Percentiles rank a stretch among this genome's conserved stretches.
Evolutionary conservation across 176 grass and related monocot genomes (phyloP).

Genomic region (Saccharum officinarum): DNA sequence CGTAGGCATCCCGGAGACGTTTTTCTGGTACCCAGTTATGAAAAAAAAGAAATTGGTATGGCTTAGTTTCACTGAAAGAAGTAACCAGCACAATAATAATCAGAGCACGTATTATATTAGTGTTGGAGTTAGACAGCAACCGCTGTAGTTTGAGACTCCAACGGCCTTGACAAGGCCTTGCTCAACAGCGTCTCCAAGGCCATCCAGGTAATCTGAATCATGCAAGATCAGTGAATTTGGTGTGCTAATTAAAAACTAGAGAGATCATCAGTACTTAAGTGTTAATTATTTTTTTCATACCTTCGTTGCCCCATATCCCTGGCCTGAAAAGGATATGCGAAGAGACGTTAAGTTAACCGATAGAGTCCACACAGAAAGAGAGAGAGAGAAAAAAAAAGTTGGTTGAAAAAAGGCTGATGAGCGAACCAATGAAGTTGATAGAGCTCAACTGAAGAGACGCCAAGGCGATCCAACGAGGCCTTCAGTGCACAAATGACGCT

Average conservation of each 20-base stretch:
- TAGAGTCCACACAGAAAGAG: too few relatives aligned
- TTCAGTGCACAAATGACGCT: conserved; percentile 80
- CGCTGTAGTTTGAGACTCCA: conserved; percentile 93
- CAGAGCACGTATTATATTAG: not conserved
- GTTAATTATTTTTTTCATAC: conserved; percentile 21
- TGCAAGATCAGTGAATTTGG: not conserved
- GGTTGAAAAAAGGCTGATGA: not conserved
- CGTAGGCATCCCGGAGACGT: conserved; percentile 61
- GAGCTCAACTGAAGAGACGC: conserved; percentile 77
- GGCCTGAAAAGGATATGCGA: conserved; percentile 56
- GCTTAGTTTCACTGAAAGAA: not conserved
- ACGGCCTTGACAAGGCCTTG: conserved; percentile 92
- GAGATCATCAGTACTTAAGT: not conserved
- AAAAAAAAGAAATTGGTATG: not conserved
- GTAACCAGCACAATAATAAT: not conserved
- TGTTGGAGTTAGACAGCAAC: conserved; percentile 36
- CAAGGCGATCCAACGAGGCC: conserved; percentile 69
- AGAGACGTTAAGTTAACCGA: not conserved
- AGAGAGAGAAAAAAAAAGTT: not conserved
- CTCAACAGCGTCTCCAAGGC: conserved; percentile 91
- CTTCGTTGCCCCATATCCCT: conserved; percentile 95
- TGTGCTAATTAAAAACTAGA: not conserved
- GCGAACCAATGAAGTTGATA: conserved; percentile 93
- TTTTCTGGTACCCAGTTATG: conserved; percentile 31
- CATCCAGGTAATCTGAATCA: conserved; percentile 76